Percentiles rank a stretch among this genome's conserved stretches.
These are phyloP conservation scores for Neonectria neomacrospora DNA, from an alignment of 2,329 filamentous ascomycete species.

Conservation along the genomic window DNA sequence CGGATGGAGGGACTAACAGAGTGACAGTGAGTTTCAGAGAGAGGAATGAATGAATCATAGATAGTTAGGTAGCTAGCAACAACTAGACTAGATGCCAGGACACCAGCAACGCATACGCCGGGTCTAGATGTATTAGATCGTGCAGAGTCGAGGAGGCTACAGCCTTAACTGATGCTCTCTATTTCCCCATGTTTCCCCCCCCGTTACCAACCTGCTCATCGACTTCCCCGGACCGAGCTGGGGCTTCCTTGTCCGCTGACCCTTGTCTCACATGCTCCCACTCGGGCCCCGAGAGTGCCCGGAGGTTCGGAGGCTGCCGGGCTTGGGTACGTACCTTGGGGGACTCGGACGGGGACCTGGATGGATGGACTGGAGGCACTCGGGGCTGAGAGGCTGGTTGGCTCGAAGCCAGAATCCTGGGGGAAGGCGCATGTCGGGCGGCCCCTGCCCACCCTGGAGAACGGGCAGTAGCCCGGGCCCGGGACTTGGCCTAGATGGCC, in stretches of 20 bases:
- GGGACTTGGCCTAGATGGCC: constrained; percentile 10
- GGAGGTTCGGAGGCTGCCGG: background rate
- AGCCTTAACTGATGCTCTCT: background rate
- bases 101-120: too few species aligned
- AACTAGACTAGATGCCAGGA: background rate
- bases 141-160: too few species aligned
- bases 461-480: background rate
- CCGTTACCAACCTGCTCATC: background rate
- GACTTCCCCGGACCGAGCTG: background rate
- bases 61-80: background rate
- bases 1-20: background rate
- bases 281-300: background rate
- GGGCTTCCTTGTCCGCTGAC: background rate
- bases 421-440: constrained; percentile 18
- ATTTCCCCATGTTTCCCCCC: background rate
- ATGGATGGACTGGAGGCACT: too few species aligned
- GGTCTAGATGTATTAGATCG: too few species aligned
- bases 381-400: too few species aligned
- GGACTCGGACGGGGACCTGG: too few species aligned
- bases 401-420: background rate
- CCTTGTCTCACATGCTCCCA: background rate
- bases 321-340: background rate
- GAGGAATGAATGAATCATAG: background rate
- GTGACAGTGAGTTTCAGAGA: background rate
- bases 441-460: constrained; percentile 18